These are phyloP conservation scores for Ogataea degrootiae DNA, from an alignment of 805 yeast genomes.

Conservation along the genomic window DNA sequence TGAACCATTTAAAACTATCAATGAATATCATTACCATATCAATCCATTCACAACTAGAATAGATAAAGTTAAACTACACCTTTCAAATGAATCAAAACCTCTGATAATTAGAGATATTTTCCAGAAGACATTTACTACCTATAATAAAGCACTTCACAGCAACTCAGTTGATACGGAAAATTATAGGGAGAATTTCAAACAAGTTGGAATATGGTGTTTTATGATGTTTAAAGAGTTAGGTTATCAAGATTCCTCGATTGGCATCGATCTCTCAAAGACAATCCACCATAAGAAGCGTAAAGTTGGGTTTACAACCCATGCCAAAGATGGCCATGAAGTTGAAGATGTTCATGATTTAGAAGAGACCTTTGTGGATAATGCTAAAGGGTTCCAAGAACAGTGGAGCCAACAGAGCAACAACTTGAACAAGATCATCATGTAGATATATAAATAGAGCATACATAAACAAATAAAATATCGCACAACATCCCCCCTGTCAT, in stretches of 20 bases:
- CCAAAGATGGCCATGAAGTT: background rate
- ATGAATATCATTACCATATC: conserved; percentile 8
- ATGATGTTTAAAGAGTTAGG: conserved; percentile 14
- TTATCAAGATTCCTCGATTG: conserved; percentile 7
- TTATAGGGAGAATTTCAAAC: conserved; percentile 9
- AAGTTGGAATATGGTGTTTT: conserved; percentile 23
- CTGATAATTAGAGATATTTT: conserved; percentile 25
- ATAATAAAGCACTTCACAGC: conserved; percentile 9
- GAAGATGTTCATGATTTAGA: background rate
- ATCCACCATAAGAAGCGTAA: conserved; percentile 11
- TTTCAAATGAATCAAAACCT: conserved; percentile 13
- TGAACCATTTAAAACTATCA: conserved; percentile 10
- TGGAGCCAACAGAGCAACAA: too few relatives aligned
- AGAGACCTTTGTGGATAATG: background rate
- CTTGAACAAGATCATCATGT: too few relatives aligned
- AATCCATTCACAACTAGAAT: conserved; percentile 28
- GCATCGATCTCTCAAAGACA: conserved; percentile 17
- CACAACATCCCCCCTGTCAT: too few relatives aligned
- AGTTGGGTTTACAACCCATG: conserved; percentile 7
- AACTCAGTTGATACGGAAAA: conserved; percentile 7
- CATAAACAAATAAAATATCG: too few relatives aligned
- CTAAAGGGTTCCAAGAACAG: background rate
- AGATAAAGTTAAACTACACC: conserved; percentile 18
- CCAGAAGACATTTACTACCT: conserved; percentile 18
- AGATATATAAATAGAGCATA: too few relatives aligned